Evolutionary conservation across 1,284 basidiomycete genomes (phyloP).

Genomic region (Bondarzewia mesenterica): DNA sequence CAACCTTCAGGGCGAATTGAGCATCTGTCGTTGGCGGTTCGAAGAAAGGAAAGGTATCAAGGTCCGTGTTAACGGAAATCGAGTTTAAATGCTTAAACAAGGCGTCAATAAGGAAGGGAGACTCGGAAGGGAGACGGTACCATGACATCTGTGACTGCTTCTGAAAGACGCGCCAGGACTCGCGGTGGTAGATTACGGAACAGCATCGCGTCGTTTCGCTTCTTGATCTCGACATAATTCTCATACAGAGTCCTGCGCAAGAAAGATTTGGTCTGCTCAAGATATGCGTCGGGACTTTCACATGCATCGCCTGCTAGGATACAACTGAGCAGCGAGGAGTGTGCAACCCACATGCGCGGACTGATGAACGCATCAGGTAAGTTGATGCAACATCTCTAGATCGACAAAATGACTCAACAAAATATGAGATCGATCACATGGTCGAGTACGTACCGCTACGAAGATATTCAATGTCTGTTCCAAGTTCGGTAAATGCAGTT

Average conservation of each 20-base stretch:
- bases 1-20: constrained; percentile 62
- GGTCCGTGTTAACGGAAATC: constrained; percentile 63
- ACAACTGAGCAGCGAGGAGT: constrained; percentile 38
- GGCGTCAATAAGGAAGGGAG: background rate
- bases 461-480: constrained; percentile 45
- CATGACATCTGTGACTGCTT: constrained; percentile 74
- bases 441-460: constrained; percentile 40
- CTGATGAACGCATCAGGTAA: constrained; percentile 69
- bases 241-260: constrained; percentile 28
- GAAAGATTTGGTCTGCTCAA: constrained; percentile 29
- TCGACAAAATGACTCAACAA: background rate
- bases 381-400: constrained; percentile 53
- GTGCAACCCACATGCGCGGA: constrained; percentile 55
- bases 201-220: constrained; percentile 70
- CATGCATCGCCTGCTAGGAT: constrained; percentile 34
- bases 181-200: constrained; percentile 61
- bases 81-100: constrained; percentile 66
- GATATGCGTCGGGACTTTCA: constrained; percentile 23
- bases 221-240: constrained; percentile 49
- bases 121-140: constrained; percentile 10
- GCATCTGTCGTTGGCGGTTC: constrained; percentile 29
- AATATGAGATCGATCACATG: background rate
- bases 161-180: constrained; percentile 45
- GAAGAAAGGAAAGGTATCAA: constrained; percentile 60
- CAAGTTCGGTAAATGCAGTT: constrained; percentile 49